Percentiles rank a stretch among this genome's conserved stretches.
phyloP scores from a whole-genome alignment of 805 yeast species.

The Candida andamanensis region DNA sequence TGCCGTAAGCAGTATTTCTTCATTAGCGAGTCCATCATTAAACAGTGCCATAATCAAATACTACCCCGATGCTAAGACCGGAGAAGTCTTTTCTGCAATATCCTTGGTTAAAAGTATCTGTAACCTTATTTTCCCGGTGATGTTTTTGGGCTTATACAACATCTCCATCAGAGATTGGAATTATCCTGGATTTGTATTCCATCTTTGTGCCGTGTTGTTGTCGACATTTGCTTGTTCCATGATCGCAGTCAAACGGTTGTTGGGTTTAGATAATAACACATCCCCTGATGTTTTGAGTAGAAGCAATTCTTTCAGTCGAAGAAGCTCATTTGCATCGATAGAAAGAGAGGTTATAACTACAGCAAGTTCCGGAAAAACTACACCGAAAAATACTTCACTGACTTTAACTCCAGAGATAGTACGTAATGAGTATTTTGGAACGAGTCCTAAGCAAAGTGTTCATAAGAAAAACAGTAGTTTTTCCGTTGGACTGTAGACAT shows the following conservation, averaged over 20 bases:
- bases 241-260: constrained; percentile 14
- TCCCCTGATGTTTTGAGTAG: constrained; percentile 10
- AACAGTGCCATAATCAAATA: constrained; percentile 59
- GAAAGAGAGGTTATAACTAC: not conserved
- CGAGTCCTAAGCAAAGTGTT: too few species aligned
- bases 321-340: constrained; percentile 1
- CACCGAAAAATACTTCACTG: too few species aligned
- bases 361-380: too few species aligned
- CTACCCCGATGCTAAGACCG: constrained; percentile 52
- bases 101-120: constrained; percentile 52
- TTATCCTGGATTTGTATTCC: constrained; percentile 25
- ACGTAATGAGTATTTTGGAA: too few species aligned
- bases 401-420: too few species aligned
- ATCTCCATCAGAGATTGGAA: constrained; percentile 20
- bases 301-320: constrained; percentile 7
- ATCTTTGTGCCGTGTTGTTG: constrained; percentile 13
- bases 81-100: constrained; percentile 70
- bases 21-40: constrained; percentile 51
- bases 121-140: constrained; percentile 45
- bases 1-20: constrained; percentile 41
- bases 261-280: constrained; percentile 12
- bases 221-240: constrained; percentile 5
- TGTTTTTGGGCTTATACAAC: constrained; percentile 44
- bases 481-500: too few species aligned
- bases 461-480: too few species aligned